Evolutionary conservation across 495 filamentous ascomycete genomes (phyloP), one percentile per base, ranked within the genome.

Genomic region (Aspergillus campestris): DNA sequence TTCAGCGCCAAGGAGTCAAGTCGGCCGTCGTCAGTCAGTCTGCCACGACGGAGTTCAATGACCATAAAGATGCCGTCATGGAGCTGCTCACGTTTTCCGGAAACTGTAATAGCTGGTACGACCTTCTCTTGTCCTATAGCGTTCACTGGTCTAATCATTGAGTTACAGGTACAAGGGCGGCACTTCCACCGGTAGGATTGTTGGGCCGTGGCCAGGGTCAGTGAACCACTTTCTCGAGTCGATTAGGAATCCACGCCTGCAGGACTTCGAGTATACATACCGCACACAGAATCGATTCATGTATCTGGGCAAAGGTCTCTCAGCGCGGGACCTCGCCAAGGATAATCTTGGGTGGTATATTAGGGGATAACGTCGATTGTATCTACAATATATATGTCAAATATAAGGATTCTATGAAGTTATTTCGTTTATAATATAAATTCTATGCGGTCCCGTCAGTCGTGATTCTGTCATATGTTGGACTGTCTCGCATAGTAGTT

Each of bases 71-170:
- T 15, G 42, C 42, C 32, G 31, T 35, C 10, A 44, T 35, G 32
- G 31, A 36, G 6, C 13, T 36, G 32, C 30, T 44, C 32, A 36
- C 31, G 9, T 35, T 35, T n/a, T 35, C 42, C 13, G 31, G 31
- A 7, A 24, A 8, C 11, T 44, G 42, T 28, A 35, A 36, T 34
- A 44, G 42, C 42, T 44, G 42, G 42, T 44, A 24, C 8, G 42
- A 35, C n/a, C 12, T 15, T 7, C 9, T 14, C 5, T 15, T 8
- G 0, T 18, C 37, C 9, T 39, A 18, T 13, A 1, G 10, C 7
- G 11, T 39, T 5, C 11, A 39, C 37, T 10, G 1, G 27, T 13
- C 18, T 39, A 39, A 7, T 8, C 7, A 39, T 18, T 15, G 37
- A 5, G 5, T 14, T 14, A 5, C 10, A 39, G 37, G 37, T 39